Conservation (phyloP, 176 grass and related monocot species). For the Zea mays region DNA sequence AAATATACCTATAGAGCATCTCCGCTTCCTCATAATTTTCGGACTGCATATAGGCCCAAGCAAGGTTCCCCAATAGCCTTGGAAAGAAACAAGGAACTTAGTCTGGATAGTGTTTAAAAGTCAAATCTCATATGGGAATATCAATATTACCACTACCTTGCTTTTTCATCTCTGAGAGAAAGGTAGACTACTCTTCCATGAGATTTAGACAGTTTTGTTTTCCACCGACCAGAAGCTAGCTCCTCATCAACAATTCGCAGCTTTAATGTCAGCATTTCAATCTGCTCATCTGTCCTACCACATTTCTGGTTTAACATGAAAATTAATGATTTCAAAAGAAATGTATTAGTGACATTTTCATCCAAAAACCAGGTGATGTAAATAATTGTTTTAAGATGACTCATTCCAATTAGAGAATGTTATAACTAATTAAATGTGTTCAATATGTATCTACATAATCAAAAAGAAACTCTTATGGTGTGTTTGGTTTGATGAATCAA, state of each 20-base stretch:
- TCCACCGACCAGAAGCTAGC: constrained; percentile 72
- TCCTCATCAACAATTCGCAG: constrained; percentile 67
- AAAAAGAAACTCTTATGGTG: constrained; percentile 5
- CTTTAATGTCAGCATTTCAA: constrained; percentile 61
- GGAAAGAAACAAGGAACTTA: constrained; percentile 36
- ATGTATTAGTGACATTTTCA: neutral
- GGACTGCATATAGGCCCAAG: constrained; percentile 68
- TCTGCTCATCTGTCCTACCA: constrained; percentile 63
- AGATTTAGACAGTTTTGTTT: constrained; percentile 57
- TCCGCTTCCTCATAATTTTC: constrained; percentile 59
- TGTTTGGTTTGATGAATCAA: no score
- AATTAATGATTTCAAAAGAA: constrained; percentile 23
- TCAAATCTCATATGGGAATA: constrained; percentile 10
- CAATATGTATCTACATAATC: constrained; percentile 22
- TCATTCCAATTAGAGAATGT: neutral
- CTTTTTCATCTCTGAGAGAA: constrained; percentile 65
- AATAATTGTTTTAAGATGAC: constrained; percentile 14
- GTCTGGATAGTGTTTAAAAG: constrained; percentile 19
- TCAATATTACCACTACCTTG: constrained; percentile 46
- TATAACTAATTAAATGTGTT: neutral
- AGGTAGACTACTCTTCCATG: constrained; percentile 61
- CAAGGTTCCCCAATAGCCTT: constrained; percentile 70
- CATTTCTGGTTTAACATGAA: constrained; percentile 65
- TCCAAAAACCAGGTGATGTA: neutral
- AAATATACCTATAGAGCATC: constrained; percentile 63